These are phyloP conservation scores for Solanum arcanum DNA, from an alignment of 257 asterid genomes.

Conservation along the genomic window DNA sequence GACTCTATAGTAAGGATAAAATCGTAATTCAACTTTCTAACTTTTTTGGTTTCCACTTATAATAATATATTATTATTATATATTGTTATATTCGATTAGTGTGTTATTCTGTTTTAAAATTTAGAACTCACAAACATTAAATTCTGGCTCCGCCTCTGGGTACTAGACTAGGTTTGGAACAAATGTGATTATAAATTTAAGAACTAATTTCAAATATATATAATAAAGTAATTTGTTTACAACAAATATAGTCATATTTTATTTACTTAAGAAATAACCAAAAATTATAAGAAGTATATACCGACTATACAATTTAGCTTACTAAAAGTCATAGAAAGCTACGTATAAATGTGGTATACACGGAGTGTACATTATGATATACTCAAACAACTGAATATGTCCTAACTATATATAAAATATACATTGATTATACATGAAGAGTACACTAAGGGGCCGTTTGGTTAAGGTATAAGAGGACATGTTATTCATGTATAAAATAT, in stretches of 20 bases:
- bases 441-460: neutral
- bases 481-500: no score
- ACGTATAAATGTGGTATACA: neutral
- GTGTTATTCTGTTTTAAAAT: no score
- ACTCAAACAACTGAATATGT: no score
- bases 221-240: neutral
- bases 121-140: no score
- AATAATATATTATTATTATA: no score
- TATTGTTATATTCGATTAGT: no score
- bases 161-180: neutral
- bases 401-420: neutral
- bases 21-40: no score
- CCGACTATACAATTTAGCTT: neutral
- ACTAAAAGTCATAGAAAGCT: neutral
- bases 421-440: neutral
- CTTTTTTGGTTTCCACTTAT: no score
- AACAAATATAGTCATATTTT: neutral
- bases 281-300: neutral
- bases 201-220: neutral
- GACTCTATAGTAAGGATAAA: no score
- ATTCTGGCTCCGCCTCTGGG: no score
- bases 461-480: no score
- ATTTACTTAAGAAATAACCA: neutral
- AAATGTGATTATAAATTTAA: neutral
- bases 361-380: neutral